These are phyloP conservation scores for Amoebophrya sp. DNA, from an alignment of 169 alveolate species.

Conservation along the genomic window DNA sequence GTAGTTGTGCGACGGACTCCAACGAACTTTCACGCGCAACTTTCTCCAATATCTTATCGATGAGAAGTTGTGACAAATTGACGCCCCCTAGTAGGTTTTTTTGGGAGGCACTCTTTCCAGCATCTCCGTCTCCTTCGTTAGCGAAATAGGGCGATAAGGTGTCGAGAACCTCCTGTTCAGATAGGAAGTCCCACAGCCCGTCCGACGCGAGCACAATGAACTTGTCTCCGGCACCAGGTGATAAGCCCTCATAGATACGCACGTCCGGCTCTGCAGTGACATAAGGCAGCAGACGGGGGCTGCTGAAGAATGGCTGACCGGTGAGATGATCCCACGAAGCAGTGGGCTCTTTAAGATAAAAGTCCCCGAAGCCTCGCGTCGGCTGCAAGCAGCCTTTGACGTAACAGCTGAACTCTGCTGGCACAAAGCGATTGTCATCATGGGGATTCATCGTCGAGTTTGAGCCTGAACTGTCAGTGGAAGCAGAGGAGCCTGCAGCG, in stretches of 20 bases:
- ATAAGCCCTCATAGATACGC: not conserved
- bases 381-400: slow-evolving; percentile 54
- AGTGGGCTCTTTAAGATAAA: slow-evolving; percentile 38
- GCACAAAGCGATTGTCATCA: not conserved
- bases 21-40: not conserved
- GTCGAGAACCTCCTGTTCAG: not conserved
- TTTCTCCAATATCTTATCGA: not conserved
- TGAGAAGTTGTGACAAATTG: not conserved
- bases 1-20: not conserved
- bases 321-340: not conserved
- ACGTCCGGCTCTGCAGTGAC: not conserved
- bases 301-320: not conserved
- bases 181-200: not conserved
- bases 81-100: too few relatives aligned
- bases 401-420: slow-evolving; percentile 33
- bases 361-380: slow-evolving; percentile 53
- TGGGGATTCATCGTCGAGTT: too few relatives aligned
- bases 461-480: too few relatives aligned
- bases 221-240: not conserved
- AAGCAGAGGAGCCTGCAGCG: too few relatives aligned
- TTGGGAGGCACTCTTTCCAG: too few relatives aligned
- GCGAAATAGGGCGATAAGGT: not conserved
- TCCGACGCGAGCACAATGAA: not conserved
- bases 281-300: not conserved
- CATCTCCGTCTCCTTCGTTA: too few relatives aligned